phyloP scores from a whole-genome alignment of 2,329 filamentous ascomycete species.

The Mycocentrospora acerina region DNA sequence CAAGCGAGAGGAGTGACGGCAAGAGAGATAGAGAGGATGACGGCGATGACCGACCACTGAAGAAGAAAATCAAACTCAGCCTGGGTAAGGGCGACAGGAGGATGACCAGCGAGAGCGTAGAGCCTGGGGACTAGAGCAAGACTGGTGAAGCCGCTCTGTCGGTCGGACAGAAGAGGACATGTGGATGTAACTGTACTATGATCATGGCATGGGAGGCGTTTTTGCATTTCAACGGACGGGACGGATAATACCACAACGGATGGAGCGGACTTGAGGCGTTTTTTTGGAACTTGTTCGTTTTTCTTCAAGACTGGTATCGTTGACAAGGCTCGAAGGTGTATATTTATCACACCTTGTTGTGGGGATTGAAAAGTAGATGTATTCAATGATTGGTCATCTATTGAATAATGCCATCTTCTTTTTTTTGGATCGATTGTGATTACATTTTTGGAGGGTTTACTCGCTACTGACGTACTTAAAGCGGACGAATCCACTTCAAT shows the following conservation, averaged over 20 bases:
- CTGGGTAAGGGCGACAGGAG: constrained; percentile 17
- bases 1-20: constrained; percentile 32
- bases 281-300: background rate
- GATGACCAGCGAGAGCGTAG: constrained; percentile 7
- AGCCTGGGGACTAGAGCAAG: constrained; percentile 2
- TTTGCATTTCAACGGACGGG: constrained; percentile 7
- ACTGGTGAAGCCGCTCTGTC: too few relatives aligned
- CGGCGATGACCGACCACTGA: constrained; percentile 31
- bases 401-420: too few relatives aligned
- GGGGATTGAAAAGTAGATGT: too few relatives aligned
- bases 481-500: too few relatives aligned
- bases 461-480: too few relatives aligned
- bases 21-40: constrained; percentile 39
- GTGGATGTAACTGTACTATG: background rate
- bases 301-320: background rate
- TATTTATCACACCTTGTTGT: too few relatives aligned
- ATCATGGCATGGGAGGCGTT: constrained; percentile 8
- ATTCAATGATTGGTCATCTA: too few relatives aligned
- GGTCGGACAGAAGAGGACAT: too few relatives aligned
- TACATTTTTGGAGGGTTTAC: too few relatives aligned
- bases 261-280: constrained; percentile 11
- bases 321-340: background rate
- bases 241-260: constrained; percentile 9
- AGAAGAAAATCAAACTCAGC: constrained; percentile 43
- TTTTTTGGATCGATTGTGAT: too few relatives aligned